Conservation (phyloP, 129 eudicot species). For the Tagetes erecta region DNA sequence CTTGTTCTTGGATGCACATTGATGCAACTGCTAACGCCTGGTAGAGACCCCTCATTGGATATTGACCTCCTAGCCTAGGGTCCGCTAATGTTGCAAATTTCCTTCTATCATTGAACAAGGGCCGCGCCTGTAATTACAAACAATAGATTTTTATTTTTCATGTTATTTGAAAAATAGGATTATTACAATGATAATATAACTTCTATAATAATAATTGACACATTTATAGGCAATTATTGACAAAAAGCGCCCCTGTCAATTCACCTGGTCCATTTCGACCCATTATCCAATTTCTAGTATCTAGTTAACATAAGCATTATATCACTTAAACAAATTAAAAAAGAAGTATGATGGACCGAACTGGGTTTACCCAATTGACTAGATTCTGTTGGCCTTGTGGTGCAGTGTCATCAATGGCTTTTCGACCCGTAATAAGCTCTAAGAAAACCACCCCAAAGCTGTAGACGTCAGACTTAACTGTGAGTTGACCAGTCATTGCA, state of each 20-base stretch:
- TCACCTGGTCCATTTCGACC: no score
- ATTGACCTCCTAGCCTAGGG: constrained; percentile 71
- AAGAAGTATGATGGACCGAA: neutral
- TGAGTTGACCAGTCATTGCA: no score
- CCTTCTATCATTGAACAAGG: constrained; percentile 72
- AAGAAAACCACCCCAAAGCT: constrained; percentile 92
- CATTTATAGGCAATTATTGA: no score
- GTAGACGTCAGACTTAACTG: constrained; percentile 49
- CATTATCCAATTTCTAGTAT: neutral
- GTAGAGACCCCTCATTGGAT: constrained; percentile 85
- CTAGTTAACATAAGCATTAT: neutral
- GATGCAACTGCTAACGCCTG: constrained; percentile 90
- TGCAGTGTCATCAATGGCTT: constrained; percentile 79
- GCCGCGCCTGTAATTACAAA: constrained; percentile 65
- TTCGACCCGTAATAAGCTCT: constrained; percentile 96
- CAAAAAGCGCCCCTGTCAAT: no score
- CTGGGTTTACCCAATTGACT: constrained; percentile 73
- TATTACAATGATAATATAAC: no score
- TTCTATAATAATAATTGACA: no score
- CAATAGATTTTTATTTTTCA: neutral
- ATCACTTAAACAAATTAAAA: neutral
- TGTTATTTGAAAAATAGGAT: neutral
- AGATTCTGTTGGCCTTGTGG: constrained; percentile 92
- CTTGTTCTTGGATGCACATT: constrained; percentile 89
- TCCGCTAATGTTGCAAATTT: constrained; percentile 70